Evolutionary conservation across 2,329 filamentous ascomycete species (phyloP), one percentile per base, ranked within the genome.

Genomic region (Capronia americana): DNA sequence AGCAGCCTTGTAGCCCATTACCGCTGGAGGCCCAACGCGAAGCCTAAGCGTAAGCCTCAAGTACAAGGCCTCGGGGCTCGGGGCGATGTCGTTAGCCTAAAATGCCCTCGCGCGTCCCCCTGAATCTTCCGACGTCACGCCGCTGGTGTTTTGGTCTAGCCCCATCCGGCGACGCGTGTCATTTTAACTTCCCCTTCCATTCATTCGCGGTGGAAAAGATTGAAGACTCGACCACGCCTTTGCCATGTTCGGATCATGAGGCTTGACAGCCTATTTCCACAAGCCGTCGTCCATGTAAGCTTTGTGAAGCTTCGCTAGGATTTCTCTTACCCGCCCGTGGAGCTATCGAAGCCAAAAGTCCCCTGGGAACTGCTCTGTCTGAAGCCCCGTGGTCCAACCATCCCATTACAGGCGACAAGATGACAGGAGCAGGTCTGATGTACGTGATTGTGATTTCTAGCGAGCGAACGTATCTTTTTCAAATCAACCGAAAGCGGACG

Each of bases 281-380:
- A 57, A 41, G 14, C 34, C 41, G 44, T 41, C 57, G 30, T 34
- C 28, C 17, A 61, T 44, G 28, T 53, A 61, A 61, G 57, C 57
- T 53, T 38, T 61, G 28, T n/a, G 12, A 59, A 50, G 57, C 57
- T 59, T 59, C 26, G 34, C 28, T 20, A 34, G 7, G 17, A 57
- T 12, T 12, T 23, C 23, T n/a, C 17, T 57, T 5, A 23, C 3
- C 55, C 55, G 32, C 3, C 55, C 32, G 55, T 57, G 17, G 46
- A 58, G 38, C 56, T 58, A 58, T 58, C 56, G 41, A 58, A 58
- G 56, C 11, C 38, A 58, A 58, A 26, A 38, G 23, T 58, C 14
- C 34, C 23, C n/a, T 30, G 12, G 38, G 7, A 5, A 20, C 3
- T 58, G 4, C 2, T 8, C 2, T 7, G 23, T 20, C 32, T 12